phyloP scores from a whole-genome alignment of 1,284 basidiomycete genomes.

The Bondarzewia mesenterica region DNA sequence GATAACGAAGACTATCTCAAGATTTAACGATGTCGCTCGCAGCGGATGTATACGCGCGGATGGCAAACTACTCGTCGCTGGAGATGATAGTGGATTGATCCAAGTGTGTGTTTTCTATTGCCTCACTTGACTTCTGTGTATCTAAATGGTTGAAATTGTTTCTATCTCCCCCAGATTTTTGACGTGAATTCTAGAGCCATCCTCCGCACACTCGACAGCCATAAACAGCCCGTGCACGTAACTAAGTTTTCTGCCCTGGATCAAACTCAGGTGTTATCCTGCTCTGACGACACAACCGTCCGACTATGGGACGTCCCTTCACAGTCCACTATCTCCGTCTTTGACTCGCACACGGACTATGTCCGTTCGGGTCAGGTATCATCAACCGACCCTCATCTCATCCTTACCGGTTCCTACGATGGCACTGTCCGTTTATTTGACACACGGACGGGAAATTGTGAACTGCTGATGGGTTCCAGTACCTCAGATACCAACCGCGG shows the following conservation, averaged over 20 bases:
- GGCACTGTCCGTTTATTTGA: conserved; percentile 89
- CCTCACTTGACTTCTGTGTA: neutral
- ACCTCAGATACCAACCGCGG: conserved; percentile 29
- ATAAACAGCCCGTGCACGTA: conserved; percentile 94
- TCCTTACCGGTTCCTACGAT: conserved; percentile 95
- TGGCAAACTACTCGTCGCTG: conserved; percentile 92
- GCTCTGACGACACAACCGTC: conserved; percentile 93
- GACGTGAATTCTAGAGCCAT: conserved; percentile 94
- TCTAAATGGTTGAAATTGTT: neutral
- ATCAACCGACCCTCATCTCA: conserved; percentile 72
- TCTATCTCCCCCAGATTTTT: conserved; percentile 69
- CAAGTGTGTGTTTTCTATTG: conserved; percentile 46
- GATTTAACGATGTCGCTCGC: conserved; percentile 94
- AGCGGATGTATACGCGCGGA: conserved; percentile 85
- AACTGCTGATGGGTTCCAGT: conserved; percentile 73
- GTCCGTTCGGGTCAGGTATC: conserved; percentile 90
- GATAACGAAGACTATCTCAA: conserved; percentile 90
- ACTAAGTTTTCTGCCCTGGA: conserved; percentile 83
- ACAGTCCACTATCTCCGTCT: conserved; percentile 72
- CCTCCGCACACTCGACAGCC: conserved; percentile 84
- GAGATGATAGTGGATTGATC: conserved; percentile 89
- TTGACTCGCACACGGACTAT: conserved; percentile 88
- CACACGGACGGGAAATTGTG: conserved; percentile 69
- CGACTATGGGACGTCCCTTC: conserved; percentile 95
- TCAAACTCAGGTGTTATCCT: conserved; percentile 83